phyloP scores from a whole-genome alignment of 2,329 filamentous ascomycete genomes.

The Knoxdaviesia capensis region DNA sequence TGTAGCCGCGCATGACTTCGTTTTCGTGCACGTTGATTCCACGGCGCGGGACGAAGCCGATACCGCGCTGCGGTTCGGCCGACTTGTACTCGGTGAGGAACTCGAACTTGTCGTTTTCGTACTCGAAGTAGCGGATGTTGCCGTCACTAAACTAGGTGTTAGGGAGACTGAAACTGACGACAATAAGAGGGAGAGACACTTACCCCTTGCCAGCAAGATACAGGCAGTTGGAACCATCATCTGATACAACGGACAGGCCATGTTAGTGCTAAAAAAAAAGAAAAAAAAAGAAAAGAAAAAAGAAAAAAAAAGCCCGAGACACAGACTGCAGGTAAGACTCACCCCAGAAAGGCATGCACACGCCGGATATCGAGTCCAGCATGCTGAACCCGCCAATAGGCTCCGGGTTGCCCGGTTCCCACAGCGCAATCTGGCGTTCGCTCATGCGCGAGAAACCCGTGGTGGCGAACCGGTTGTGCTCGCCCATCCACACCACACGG shows the following conservation, averaged over 20 bases:
- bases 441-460: conserved; percentile 98
- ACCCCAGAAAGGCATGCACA: conserved; percentile 99
- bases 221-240: conserved; percentile 84
- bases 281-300: too few species aligned
- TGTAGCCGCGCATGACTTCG: conserved; percentile 87
- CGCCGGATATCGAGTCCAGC: conserved; percentile 87
- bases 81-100: conserved; percentile 96
- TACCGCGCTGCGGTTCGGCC: conserved; percentile 78
- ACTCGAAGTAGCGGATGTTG: conserved; percentile 98
- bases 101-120: conserved; percentile 97
- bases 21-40: conserved; percentile 94
- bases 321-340: conserved; percentile 8
- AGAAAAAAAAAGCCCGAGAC: conserved; percentile 7
- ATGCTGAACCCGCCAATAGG: conserved; percentile 81
- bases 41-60: conserved; percentile 86
- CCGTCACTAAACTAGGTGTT: conserved; percentile 47
- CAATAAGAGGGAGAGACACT: conserved; percentile 14
- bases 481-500: conserved; percentile 89
- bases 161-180: conserved; percentile 2
- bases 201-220: conserved; percentile 96
- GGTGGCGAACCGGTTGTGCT: conserved; percentile 87
- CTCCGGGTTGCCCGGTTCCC: conserved; percentile 74
- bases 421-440: conserved; percentile 84
- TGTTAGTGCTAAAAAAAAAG: conserved; percentile 7
- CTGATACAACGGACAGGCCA: conserved; percentile 12